A percentile compares a stretch with the other conserved stretches of the same genome.
Conservation (phyloP, 768 basidiomycete species). For the Termitomyces sp. region DNA sequence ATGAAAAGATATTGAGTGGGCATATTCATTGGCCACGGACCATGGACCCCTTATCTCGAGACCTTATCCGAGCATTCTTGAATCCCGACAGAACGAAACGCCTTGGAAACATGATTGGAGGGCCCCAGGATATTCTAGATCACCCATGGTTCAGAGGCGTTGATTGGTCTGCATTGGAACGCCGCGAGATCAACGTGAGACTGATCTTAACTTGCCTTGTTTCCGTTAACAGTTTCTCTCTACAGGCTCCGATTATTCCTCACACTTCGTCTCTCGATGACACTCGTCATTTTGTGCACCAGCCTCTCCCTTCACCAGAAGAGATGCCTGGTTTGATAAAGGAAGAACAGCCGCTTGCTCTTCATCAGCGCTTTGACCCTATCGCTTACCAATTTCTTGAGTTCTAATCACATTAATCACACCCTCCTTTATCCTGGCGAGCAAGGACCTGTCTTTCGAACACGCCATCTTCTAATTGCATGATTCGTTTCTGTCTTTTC, state of each 20-base stretch:
- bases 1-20: slow-evolving; percentile 92
- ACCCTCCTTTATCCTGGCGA: background rate
- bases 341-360: slow-evolving; percentile 53
- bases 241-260: slow-evolving; percentile 82
- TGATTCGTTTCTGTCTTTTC: background rate
- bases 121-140: slow-evolving; percentile 83
- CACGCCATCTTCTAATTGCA: background rate
- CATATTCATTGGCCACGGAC: slow-evolving; percentile 87
- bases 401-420: slow-evolving; percentile 41
- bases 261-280: slow-evolving; percentile 76
- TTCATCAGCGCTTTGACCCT: slow-evolving; percentile 63
- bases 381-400: slow-evolving; percentile 70
- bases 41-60: slow-evolving; percentile 86
- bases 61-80: slow-evolving; percentile 83
- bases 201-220: slow-evolving; percentile 1
- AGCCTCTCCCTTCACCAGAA: slow-evolving; percentile 69
- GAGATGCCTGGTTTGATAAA: slow-evolving; percentile 76
- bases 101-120: slow-evolving; percentile 89
- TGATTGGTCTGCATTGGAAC: slow-evolving; percentile 85
- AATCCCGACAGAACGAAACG: slow-evolving; percentile 90
- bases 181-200: slow-evolving; percentile 79
- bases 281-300: slow-evolving; percentile 80
- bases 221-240: slow-evolving; percentile 9
- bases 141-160: slow-evolving; percentile 97
- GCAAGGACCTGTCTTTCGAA: slow-evolving; percentile 7